phyloP scores from a whole-genome alignment of 139 green algal species.

The Gonium pectorale region DNA sequence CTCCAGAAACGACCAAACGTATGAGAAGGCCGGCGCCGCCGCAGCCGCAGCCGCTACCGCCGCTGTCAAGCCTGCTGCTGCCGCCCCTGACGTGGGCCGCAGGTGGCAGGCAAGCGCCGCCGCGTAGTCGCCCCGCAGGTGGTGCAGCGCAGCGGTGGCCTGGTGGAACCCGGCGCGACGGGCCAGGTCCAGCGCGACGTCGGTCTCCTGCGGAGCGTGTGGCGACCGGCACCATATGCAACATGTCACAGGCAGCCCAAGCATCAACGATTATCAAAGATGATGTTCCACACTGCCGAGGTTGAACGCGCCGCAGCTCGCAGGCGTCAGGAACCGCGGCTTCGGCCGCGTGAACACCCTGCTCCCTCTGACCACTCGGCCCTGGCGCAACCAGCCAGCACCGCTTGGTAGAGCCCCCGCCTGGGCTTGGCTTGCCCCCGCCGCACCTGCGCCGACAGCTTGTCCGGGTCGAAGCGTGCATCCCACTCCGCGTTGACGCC shows the following conservation, averaged over 20 bases:
- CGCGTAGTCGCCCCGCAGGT: conserved; percentile 52
- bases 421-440: background rate
- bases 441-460: conserved; percentile 26
- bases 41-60: background rate
- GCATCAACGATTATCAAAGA: too few species aligned
- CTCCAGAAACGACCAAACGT: conserved; percentile 16
- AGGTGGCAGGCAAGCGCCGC: conserved; percentile 51
- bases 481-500: conserved; percentile 42
- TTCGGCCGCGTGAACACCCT: too few species aligned
- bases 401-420: too few species aligned
- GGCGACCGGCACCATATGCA: background rate
- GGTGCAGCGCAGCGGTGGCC: conserved; percentile 52
- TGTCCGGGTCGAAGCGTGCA: background rate
- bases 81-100: too few species aligned
- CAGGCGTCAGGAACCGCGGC: too few species aligned
- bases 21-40: background rate
- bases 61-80: background rate
- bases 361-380: too few species aligned
- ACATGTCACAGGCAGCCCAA: background rate
- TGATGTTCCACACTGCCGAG: too few species aligned
- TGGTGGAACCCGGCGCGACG: background rate
- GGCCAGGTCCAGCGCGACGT: conserved; percentile 33
- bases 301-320: too few species aligned
- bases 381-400: too few species aligned
- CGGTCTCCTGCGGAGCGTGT: conserved; percentile 19